A percentile compares a stretch with the other conserved stretches of the same genome.
phyloP scores from a whole-genome alignment of 768 basidiomycete species.

The Pulveroboletus frians region DNA sequence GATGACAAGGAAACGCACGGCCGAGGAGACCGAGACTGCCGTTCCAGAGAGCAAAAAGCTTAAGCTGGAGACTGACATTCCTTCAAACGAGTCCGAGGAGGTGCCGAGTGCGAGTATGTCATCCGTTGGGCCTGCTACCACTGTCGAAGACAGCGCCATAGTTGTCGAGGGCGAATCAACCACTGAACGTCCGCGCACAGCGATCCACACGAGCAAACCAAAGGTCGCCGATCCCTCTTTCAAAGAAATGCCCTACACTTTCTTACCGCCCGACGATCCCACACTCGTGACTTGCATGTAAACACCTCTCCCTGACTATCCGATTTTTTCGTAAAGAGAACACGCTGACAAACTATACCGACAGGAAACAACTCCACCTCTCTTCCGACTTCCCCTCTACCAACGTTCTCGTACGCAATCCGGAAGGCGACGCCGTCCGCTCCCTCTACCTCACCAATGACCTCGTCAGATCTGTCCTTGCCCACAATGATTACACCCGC shows the following conservation, averaged over 20 bases:
- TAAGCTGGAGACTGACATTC: slow-evolving; percentile 32
- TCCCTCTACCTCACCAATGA: slow-evolving; percentile 87
- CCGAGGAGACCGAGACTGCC: slow-evolving; percentile 37
- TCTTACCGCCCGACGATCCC: slow-evolving; percentile 65
- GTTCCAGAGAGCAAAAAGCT: slow-evolving; percentile 49
- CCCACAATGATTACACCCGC: slow-evolving; percentile 76
- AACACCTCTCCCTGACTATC: slow-evolving; percentile 25
- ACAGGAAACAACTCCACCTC: slow-evolving; percentile 70
- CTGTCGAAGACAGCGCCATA: slow-evolving; percentile 1
- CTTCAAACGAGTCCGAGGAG: slow-evolving; percentile 3
- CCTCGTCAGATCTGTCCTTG: slow-evolving; percentile 74
- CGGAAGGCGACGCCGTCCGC: slow-evolving; percentile 62
- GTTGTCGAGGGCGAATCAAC: slow-evolving; percentile 2
- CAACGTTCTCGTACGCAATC: slow-evolving; percentile 85
- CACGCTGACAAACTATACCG: background rate
- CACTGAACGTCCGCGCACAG: background rate
- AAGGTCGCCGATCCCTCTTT: slow-evolving; percentile 40
- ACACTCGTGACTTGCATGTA: slow-evolving; percentile 71
- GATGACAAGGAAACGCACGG: slow-evolving; percentile 40
- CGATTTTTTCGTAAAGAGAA: background rate
- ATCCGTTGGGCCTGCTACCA: background rate
- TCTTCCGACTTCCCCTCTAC: slow-evolving; percentile 62
- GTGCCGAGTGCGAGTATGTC: slow-evolving; percentile 4
- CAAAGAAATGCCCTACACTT: slow-evolving; percentile 91
- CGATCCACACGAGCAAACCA: background rate